Evolutionary conservation across 75 land plant genomes (phyloP).

Genomic region (Picea glauca): DNA sequence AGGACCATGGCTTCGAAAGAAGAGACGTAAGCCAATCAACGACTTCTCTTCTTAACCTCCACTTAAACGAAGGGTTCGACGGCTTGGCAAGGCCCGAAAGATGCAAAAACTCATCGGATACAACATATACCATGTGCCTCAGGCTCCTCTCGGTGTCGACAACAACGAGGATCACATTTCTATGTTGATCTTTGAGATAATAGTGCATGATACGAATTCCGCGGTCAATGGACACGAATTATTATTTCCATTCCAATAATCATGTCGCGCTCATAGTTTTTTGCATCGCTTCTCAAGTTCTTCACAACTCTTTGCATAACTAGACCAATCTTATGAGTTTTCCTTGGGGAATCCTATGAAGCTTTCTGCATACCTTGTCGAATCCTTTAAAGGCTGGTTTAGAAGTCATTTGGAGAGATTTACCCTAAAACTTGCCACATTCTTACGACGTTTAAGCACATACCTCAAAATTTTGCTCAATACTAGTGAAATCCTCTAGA

Average conservation of each 20-base stretch:
- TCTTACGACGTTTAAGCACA: background rate
- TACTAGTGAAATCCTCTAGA: background rate
- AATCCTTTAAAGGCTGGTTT: background rate
- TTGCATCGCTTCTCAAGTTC: background rate
- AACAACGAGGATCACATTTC: constrained; percentile 50
- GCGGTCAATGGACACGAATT: constrained; percentile 44
- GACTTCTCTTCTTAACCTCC: too few species aligned
- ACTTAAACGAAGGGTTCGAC: too few species aligned
- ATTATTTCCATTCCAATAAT: constrained; percentile 88
- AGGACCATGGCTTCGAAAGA: too few species aligned
- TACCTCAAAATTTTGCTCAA: background rate
- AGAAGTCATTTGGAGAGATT: background rate
- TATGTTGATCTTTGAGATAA: constrained; percentile 45
- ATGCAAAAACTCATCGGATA: too few species aligned
- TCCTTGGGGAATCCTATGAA: background rate
- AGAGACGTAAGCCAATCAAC: too few species aligned
- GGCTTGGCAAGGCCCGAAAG: too few species aligned
- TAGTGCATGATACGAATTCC: constrained; percentile 67
- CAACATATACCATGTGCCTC: too few species aligned
- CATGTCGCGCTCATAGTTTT: constrained; percentile 7
- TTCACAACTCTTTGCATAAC: background rate
- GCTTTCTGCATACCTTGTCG: background rate
- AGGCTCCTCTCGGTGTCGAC: constrained; percentile 84
- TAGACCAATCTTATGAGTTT: background rate
- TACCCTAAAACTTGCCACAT: background rate